Percentiles rank a stretch among this genome's conserved stretches.
These are phyloP conservation scores for Venturia carpophila DNA, from an alignment of 2,329 filamentous ascomycete genomes.

Conservation along the genomic window DNA sequence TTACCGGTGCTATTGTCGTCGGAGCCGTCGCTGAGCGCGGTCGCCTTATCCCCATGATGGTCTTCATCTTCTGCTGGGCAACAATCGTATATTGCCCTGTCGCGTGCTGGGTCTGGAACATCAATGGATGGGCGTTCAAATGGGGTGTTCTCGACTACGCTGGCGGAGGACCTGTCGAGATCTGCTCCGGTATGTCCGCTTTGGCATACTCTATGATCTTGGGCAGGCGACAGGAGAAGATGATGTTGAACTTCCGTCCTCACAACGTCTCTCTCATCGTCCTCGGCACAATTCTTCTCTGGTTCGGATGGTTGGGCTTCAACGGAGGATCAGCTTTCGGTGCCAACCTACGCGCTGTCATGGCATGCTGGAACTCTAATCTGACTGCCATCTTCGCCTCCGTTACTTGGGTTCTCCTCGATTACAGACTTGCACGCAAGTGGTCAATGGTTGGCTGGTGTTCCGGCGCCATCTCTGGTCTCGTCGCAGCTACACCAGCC, in stretches of 20 bases:
- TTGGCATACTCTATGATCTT: conserved; percentile 94
- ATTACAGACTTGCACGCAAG: conserved; percentile 89
- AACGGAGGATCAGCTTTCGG: conserved; percentile 94
- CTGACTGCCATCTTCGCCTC: conserved; percentile 85
- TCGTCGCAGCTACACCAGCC: conserved; percentile 80
- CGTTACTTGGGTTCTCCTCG: conserved; percentile 89
- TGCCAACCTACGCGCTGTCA: conserved; percentile 84
- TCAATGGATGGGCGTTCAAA: conserved; percentile 84
- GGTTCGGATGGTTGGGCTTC: conserved; percentile 99
- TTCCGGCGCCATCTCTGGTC: conserved; percentile 76
- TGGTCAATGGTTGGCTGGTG: conserved; percentile 94
- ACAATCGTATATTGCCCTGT: conserved; percentile 96
- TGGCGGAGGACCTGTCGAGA: conserved; percentile 94
- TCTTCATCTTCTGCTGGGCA: conserved; percentile 94
- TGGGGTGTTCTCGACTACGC: conserved; percentile 95
- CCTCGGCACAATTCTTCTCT: conserved; percentile 88
- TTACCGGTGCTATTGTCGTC: conserved; percentile 84
- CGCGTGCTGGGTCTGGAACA: conserved; percentile 94
- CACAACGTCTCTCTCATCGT: conserved; percentile 98
- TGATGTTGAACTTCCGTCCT: conserved; percentile 99
- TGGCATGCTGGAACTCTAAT: conserved; percentile 98
- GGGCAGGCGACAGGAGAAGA: conserved; percentile 92
- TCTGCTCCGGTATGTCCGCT: conserved; percentile 85
- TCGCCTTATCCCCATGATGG: conserved; percentile 84
- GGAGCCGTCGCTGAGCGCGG: conserved; percentile 92